Evolutionary conservation across 495 filamentous ascomycete genomes (phyloP).

Genomic region (Aspergillus homomorphus): DNA sequence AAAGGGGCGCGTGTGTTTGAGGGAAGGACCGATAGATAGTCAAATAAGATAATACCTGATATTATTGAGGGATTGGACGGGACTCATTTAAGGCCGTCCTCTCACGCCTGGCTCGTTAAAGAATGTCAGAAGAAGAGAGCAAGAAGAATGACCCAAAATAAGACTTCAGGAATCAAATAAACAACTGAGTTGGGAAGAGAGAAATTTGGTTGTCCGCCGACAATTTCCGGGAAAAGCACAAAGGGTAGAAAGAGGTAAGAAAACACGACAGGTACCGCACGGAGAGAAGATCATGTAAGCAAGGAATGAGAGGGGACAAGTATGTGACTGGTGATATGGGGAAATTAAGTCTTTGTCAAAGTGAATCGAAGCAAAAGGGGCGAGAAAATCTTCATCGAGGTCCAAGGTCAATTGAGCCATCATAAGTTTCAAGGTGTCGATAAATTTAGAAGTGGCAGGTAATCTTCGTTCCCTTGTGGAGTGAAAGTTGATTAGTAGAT

Average conservation of each 20-base stretch:
- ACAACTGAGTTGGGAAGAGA: neutral
- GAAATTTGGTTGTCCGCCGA: neutral
- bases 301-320: slow-evolving; percentile 24
- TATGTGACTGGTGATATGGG: slow-evolving; percentile 10
- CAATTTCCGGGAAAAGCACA: neutral
- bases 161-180: neutral
- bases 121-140: neutral
- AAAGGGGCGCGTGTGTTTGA: slow-evolving; percentile 16
- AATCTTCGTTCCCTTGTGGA: slow-evolving; percentile 5
- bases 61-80: neutral
- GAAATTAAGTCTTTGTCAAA: neutral
- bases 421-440: slow-evolving; percentile 4
- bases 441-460: slow-evolving; percentile 4
- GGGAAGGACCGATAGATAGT: slow-evolving; percentile 17
- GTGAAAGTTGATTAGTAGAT: slow-evolving; percentile 5
- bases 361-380: slow-evolving; percentile 15
- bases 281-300: slow-evolving; percentile 22
- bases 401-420: slow-evolving; percentile 5
- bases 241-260: neutral
- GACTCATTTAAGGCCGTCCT: neutral
- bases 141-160: neutral
- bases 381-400: slow-evolving; percentile 10
- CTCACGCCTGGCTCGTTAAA: neutral
- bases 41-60: slow-evolving; percentile 15
- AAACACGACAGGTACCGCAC: neutral